Base-by-base conservation (phyloP, 148 eudicot species). In the Polygonum aviculare region DNA sequence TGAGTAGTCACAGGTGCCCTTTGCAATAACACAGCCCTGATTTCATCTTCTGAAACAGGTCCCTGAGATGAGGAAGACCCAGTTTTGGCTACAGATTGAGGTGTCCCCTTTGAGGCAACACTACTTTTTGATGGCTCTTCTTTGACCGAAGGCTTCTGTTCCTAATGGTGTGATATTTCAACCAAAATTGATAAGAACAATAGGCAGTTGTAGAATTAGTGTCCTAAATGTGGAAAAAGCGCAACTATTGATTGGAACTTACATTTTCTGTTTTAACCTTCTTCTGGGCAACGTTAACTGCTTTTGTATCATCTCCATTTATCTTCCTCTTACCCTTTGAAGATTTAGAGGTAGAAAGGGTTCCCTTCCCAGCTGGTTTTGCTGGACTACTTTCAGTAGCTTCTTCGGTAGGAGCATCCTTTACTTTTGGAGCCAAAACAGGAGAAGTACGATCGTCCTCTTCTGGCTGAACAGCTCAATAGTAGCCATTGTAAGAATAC, bases 21-120 rank as follows among this genome's bases (percentile, higher is more conserved):
- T 77, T 88, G 94, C 80, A 84, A 3, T 63, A 95, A 76, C 36
- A 95, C 98, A 9, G 89, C 91, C 78, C 88, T 87, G 21, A 95
- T 95, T 84, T 95, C 98, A 39, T 95, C 97, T 84, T 92, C 98
- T 21, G 92, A 75, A 75, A 95, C 98, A 79, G 96, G 97, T 73
- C 92, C 97, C 77, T 90, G 62, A 19, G 93, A 75, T 51, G 90
- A 78, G 39, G 82, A 19, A 48, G 89, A 45, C 31, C 81, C 82
- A 57, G 80, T 36, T 81, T 83, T 88, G 16, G 85, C 59, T 72
- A 93, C 65, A 57, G 84, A 49, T 50, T 84, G 47, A 8, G 89
- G 67, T 2, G 84, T 47, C 74, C 76, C 87, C 86, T 85, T 94
- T 47, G 85, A 19, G 70, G 81, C 48, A 38, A 18, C 83, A 40